Conservation (phyloP, 1,284 basidiomycete genomes). For the Malassezia japonica region DNA sequence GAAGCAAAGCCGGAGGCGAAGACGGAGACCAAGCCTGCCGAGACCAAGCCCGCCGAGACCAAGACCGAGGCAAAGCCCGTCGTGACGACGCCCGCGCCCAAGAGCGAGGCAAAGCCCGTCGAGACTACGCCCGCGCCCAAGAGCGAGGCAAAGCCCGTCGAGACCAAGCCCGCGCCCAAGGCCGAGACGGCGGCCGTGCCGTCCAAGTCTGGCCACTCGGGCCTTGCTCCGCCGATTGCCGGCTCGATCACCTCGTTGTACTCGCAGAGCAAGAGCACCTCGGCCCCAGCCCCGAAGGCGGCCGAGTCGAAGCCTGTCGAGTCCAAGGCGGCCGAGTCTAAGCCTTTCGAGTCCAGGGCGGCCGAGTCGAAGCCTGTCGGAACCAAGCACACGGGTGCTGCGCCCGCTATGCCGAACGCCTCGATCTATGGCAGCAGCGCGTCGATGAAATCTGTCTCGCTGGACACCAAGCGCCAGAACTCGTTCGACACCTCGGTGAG, state of each 20-base stretch:
- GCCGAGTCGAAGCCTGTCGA: neutral
- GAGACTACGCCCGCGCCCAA: neutral
- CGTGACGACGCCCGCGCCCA: neutral
- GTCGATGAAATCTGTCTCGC: neutral
- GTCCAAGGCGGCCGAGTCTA: neutral
- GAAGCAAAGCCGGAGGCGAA: neutral
- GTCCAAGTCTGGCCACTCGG: no score
- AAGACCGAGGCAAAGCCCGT: neutral
- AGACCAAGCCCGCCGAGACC: neutral
- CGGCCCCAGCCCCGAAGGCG: no score
- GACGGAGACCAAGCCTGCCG: neutral
- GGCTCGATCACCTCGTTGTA: no score
- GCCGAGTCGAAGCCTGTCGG: neutral
- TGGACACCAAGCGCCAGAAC: neutral
- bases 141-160: neutral
- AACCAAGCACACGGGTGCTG: neutral
- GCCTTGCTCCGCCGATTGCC: no score
- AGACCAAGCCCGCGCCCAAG: neutral
- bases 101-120: neutral
- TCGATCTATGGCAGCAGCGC: no score
- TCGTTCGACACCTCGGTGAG: slow-evolving; percentile 7
- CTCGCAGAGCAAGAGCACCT: no score
- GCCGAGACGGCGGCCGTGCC: no score
- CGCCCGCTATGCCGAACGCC: neutral
- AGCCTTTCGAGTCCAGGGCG: no score